These are phyloP conservation scores for carrot (Daucus carota) DNA, from an alignment of 129 eudicot genomes.

Conservation along the genomic window DNA sequence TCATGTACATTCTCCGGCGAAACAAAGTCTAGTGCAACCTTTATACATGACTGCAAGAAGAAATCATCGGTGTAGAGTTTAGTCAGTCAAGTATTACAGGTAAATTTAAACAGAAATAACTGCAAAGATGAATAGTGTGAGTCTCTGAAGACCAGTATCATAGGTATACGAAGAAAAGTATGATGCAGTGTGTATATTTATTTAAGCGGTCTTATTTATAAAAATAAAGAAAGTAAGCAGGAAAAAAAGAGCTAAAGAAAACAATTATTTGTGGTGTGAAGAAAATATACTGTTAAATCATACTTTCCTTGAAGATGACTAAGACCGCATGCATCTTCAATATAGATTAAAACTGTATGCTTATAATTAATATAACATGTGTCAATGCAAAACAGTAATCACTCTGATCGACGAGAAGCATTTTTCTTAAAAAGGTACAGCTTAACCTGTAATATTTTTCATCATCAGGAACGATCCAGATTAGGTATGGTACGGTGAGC, in stretches of 20 bases:
- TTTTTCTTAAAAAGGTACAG: background rate
- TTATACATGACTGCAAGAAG: slow-evolving; percentile 24
- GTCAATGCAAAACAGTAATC: background rate
- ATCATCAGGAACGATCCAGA: background rate
- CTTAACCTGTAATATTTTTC: background rate
- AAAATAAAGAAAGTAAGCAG: background rate
- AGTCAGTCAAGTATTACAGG: no score
- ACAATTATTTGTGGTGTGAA: no score
- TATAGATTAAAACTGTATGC: no score
- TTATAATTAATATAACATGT: background rate
- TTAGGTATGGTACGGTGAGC: background rate
- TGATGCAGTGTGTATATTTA: background rate
- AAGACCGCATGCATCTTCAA: no score
- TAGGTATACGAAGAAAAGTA: background rate
- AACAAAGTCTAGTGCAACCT: slow-evolving; percentile 25
- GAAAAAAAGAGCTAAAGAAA: no score
- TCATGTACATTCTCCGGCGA: slow-evolving; percentile 28
- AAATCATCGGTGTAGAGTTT: background rate
- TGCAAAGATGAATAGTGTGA: background rate
- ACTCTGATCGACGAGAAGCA: background rate
- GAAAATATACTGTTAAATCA: no score
- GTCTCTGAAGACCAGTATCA: background rate
- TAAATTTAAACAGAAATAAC: background rate
- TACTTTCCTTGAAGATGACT: no score
- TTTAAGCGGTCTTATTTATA: background rate